Base-by-base conservation (phyloP, 139 green algal species). In the Chlorella sorokiniana region DNA sequence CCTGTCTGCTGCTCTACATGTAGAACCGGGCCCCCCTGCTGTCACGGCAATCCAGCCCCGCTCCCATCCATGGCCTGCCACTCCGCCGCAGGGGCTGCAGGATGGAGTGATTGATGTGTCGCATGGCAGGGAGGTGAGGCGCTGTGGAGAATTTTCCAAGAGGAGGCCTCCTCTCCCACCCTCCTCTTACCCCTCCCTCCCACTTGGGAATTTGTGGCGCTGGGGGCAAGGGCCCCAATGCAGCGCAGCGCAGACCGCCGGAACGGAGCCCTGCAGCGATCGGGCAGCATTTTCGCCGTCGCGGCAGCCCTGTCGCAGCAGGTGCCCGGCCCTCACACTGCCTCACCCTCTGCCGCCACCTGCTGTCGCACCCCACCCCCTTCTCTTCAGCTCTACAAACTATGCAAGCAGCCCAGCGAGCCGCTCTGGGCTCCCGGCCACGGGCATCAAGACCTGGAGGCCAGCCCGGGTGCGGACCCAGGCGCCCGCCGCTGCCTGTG, bases 21-120 rank as follows among this genome's bases (percentile, higher is more conserved):
- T n/a, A n/a, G n/a, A n/a, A n/a, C n/a, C n/a, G 48, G 11, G 48
- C 48, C 48, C 48, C 11, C 48, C 16, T 59, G 14, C 48, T 59
- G 48, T 59, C 48, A 20, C 52, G 23, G 52, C 52, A 38, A 23
- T n/a, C n/a, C n/a, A n/a, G n/a, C n/a, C n/a, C n/a, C n/a, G n/a
- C n/a, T n/a, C 48, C 48, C 48, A 56, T 56, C 48, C 48, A 11
- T n/a, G n/a, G n/a, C n/a, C n/a, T n/a, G n/a, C n/a, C n/a, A n/a
- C 18, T 65, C 6, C 52, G 3, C 31, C 72, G 68, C 86, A 90
- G 83, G 86, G 89, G 42, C 86, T 85, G 0, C 41, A 83, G 16
- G 92, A 95, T 31, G 87, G 92, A 69, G 95, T 98, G n/a, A 95
- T 98, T 35, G 81, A 95, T 62, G 84, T 97, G 40, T 86, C 81